Evolutionary conservation across 805 yeast species (phyloP).

Genomic region (Candida arabinofermentans): DNA sequence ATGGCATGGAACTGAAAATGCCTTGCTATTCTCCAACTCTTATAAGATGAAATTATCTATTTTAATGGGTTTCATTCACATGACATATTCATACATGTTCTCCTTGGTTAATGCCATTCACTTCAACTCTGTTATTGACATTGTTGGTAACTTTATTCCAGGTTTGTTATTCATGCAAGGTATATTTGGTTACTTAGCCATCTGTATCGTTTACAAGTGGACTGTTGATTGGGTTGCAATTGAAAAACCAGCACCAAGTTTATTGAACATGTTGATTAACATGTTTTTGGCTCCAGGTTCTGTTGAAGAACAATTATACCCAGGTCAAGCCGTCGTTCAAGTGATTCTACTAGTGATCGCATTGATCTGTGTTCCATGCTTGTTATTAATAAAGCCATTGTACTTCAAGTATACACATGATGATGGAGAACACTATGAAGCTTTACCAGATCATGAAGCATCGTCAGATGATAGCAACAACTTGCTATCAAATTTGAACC

Average conservation of each 20-base stretch:
- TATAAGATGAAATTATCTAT: constrained; percentile 96
- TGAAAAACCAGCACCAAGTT: constrained; percentile 81
- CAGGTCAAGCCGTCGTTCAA: constrained; percentile 78
- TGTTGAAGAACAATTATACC: constrained; percentile 73
- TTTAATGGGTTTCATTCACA: constrained; percentile 90
- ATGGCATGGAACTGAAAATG: constrained; percentile 98
- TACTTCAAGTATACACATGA: constrained; percentile 41
- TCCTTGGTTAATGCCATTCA: constrained; percentile 75
- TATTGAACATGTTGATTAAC: constrained; percentile 89
- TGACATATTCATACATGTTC: constrained; percentile 85
- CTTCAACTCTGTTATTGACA: constrained; percentile 71
- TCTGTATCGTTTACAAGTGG: constrained; percentile 93
- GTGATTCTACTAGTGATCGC: constrained; percentile 71
- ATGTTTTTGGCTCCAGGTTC: constrained; percentile 95
- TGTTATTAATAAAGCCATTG: constrained; percentile 80
- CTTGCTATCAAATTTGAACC: constrained; percentile 27
- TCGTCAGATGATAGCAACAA: constrained; percentile 28
- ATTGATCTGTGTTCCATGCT: constrained; percentile 87
- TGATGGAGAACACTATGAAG: constrained; percentile 47
- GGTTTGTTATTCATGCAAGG: constrained; percentile 94
- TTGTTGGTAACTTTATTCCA: constrained; percentile 90
- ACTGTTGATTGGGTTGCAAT: constrained; percentile 81
- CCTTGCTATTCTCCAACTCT: constrained; percentile 84
- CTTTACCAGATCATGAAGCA: constrained; percentile 33
- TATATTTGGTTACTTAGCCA: constrained; percentile 86